A percentile compares a stretch with the other conserved stretches of the same genome.
Evolutionary conservation across 441 rosid species (phyloP).

Genomic region (Corymbia calophylla): DNA sequence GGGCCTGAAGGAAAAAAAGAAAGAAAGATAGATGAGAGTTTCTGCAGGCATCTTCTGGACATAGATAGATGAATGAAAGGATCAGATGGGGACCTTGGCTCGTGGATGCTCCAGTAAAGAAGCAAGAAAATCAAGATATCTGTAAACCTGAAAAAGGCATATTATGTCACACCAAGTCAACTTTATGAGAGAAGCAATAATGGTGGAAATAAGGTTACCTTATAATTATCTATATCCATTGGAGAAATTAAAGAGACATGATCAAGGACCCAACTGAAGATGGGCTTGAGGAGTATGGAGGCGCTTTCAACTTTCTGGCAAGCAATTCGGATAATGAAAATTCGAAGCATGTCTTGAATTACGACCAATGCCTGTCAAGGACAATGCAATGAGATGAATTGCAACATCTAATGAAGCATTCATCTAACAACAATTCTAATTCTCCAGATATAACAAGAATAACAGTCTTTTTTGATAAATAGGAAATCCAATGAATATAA

Average conservation of each 20-base stretch:
- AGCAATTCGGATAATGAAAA: conserved; percentile 81
- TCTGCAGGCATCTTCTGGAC: conserved; percentile 11
- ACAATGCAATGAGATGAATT: conserved; percentile 2
- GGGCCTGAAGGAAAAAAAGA: conserved; percentile 35
- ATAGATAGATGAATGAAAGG: neutral
- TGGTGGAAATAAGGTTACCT: conserved; percentile 35
- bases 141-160: conserved; percentile 48
- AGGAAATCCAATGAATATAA: neutral
- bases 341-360: conserved; percentile 93
- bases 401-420: conserved; percentile 5
- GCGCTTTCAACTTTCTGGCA: conserved; percentile 75
- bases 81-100: conserved; percentile 48
- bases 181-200: neutral
- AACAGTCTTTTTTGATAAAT: neutral
- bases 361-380: conserved; percentile 67
- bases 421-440: neutral
- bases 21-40: neutral
- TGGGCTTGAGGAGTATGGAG: conserved; percentile 64
- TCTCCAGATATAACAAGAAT: neutral
- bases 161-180: conserved; percentile 1
- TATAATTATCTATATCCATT: conserved; percentile 59
- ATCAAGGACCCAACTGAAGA: conserved; percentile 55
- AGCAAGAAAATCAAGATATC: conserved; percentile 72
- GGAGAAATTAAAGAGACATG: conserved; percentile 32
- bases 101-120: conserved; percentile 83